A percentile compares a stretch with the other conserved stretches of the same genome.
These are phyloP conservation scores for Mytilinidion resinicola DNA, from an alignment of 495 filamentous ascomycete species.

Conservation along the genomic window DNA sequence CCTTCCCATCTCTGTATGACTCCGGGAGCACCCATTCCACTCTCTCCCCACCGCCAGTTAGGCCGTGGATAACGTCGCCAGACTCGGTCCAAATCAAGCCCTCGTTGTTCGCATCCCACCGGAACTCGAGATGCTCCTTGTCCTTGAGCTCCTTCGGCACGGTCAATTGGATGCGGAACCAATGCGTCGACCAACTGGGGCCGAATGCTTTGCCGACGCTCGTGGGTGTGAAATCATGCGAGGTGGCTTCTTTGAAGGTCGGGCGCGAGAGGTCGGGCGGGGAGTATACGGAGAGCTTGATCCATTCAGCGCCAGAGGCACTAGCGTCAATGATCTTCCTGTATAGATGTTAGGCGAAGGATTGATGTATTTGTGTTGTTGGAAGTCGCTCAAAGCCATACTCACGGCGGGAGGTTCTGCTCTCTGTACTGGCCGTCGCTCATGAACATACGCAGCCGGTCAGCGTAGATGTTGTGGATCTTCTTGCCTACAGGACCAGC, in stretches of 20 bases:
- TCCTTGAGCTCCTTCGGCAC: conserved; percentile 65
- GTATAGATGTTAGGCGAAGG: conserved; percentile 1
- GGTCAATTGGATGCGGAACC: conserved; percentile 78
- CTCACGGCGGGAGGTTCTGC: conserved; percentile 65
- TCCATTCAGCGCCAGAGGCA: conserved; percentile 61
- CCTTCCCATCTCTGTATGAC: conserved; percentile 71
- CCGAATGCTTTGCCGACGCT: conserved; percentile 74
- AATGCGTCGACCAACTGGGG: conserved; percentile 97
- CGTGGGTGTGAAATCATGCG: conserved; percentile 69
- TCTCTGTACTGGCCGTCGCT: conserved; percentile 71
- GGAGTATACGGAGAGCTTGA: conserved; percentile 83
- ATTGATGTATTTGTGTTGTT: too few species aligned
- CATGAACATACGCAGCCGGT: conserved; percentile 76
- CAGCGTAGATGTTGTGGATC: conserved; percentile 80
- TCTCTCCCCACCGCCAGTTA: conserved; percentile 87
- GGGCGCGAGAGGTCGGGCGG: conserved; percentile 73
- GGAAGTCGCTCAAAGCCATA: neutral
- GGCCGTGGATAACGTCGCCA: conserved; percentile 80
- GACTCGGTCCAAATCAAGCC: conserved; percentile 84
- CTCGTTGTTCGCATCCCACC: conserved; percentile 92
- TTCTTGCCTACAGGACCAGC: conserved; percentile 68
- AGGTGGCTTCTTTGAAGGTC: conserved; percentile 82
- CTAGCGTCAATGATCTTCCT: conserved; percentile 73
- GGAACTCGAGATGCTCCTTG: conserved; percentile 78
- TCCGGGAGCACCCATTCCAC: conserved; percentile 85